These are phyloP conservation scores for Yamadazyma ubonensis DNA, from an alignment of 805 yeast species.

Conservation along the genomic window DNA sequence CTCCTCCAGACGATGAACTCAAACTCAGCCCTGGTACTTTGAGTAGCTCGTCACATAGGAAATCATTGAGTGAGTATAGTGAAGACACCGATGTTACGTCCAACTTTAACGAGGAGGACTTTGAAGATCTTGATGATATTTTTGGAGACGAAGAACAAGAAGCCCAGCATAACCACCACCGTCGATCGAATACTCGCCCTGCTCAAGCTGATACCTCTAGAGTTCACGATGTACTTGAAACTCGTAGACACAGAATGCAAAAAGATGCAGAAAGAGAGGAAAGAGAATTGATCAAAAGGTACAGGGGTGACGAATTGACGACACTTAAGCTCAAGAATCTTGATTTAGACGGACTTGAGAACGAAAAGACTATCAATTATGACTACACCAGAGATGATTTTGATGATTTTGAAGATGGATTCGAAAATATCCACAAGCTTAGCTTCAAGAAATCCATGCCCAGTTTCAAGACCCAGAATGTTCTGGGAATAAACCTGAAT, in stretches of 20 bases:
- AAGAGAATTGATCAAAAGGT: conserved; percentile 23
- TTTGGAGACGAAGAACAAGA: conserved; percentile 38
- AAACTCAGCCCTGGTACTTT: conserved; percentile 14
- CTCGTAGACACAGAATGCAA: conserved; percentile 24
- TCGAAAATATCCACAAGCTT: conserved; percentile 21
- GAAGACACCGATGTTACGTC: conserved; percentile 42
- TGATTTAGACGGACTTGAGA: conserved; percentile 22
- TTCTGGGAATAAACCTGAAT: too few species aligned
- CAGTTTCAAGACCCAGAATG: conserved; percentile 10
- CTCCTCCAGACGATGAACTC: not conserved
- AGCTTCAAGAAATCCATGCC: conserved; percentile 18
- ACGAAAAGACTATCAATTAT: conserved; percentile 35
- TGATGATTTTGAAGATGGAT: conserved; percentile 39
- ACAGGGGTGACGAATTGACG: conserved; percentile 22
- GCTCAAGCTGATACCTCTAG: conserved; percentile 17
- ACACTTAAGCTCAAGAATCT: conserved; percentile 34
- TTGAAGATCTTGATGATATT: conserved; percentile 34
- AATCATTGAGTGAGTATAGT: conserved; percentile 36
- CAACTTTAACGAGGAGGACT: conserved; percentile 37
- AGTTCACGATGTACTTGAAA: conserved; percentile 24
- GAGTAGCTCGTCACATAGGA: conserved; percentile 16
- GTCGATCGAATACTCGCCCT: too few species aligned
- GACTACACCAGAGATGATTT: conserved; percentile 38
- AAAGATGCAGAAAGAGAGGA: conserved; percentile 37
- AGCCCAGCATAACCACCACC: too few species aligned